Evolutionary conservation across 805 yeast species (phyloP), one percentile per base, ranked within the genome.

Genomic region (Blastobotrys peoriensis): DNA sequence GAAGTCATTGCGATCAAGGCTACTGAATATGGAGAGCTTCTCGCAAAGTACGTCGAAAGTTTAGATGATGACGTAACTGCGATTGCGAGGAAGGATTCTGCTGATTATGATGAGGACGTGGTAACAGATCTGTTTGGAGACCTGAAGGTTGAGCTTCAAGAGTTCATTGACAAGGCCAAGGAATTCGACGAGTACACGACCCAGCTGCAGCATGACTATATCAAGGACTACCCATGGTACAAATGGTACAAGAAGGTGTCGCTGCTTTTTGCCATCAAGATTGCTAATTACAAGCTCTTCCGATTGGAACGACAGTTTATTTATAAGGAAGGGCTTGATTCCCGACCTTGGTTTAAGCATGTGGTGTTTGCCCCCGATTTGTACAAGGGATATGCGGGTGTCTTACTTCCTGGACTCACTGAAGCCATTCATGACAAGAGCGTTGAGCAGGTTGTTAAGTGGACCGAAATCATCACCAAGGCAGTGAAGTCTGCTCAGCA

Each of bases 181-280:
- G 46, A 52, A 1, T 81, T 75, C 53, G 89, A 84, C 53, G 55
- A 52, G 2, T 70, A 70, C 48, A 70, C 73, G 16, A 55, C 56
- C 3, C 59, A 67, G 1, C 67, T 86, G 21, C 79, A 77, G 50
- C 62, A 65, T 1, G 69, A 73, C 27, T 75, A 80, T 44, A 62
- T 70, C 1, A 65, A 71, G 36, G 97, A 86, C 54, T 83, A 75
- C 54, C 88, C 96, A 1, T 83, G 95, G 88, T 86, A 81, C 66
- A 69, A 73, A 36, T 40, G 47, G 18, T 40, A 44, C 39, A 49
- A 49, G 43, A 57, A 60, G 49, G 36, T 58, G 21, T 30, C 44
- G 36, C 47, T 59, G 6, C 45, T 55, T 28, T 46, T 47, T 30
- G 47, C 51, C 41, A 49, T 60, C 41, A 47, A 51, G 41, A 45